Percentiles rank a stretch among this genome's conserved stretches.
Conservation (phyloP, 768 basidiomycete genomes). For the Rhizopogon roseolus region DNA sequence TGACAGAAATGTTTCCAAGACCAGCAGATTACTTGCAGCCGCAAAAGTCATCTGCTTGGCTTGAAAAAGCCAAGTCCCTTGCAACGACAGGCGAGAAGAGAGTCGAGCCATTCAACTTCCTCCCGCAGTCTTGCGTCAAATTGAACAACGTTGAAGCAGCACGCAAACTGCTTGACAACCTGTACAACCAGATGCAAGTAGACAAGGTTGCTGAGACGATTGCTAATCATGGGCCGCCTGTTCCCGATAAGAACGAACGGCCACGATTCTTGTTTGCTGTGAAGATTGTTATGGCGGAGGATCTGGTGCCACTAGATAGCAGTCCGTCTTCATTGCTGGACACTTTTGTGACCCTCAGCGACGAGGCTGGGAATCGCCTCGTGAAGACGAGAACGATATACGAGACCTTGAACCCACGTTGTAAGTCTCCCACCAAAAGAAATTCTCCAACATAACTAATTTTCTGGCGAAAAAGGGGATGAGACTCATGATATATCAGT, state of each 20-base stretch:
- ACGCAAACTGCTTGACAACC: slow-evolving; percentile 83
- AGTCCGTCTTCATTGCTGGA: slow-evolving; percentile 79
- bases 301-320: slow-evolving; percentile 70
- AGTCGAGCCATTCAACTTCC: slow-evolving; percentile 93
- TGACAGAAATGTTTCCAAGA: slow-evolving; percentile 92
- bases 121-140: slow-evolving; percentile 91
- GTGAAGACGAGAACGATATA: slow-evolving; percentile 97
- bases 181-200: slow-evolving; percentile 89
- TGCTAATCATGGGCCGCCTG: slow-evolving; percentile 53
- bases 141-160: slow-evolving; percentile 96
- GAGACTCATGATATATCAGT: slow-evolving; percentile 96
- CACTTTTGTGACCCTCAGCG: slow-evolving; percentile 92
- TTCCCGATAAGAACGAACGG: slow-evolving; percentile 64
- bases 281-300: slow-evolving; percentile 90
- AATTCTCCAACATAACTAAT: not conserved
- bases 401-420: slow-evolving; percentile 85
- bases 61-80: slow-evolving; percentile 80
- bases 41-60: slow-evolving; percentile 83
- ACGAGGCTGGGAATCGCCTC: slow-evolving; percentile 82
- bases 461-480: slow-evolving; percentile 61
- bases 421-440: slow-evolving; percentile 38
- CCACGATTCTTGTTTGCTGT: slow-evolving; percentile 85
- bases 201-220: slow-evolving; percentile 77
- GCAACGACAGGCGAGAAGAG: slow-evolving; percentile 81
- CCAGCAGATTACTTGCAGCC: slow-evolving; percentile 75